Conservation (phyloP, 1,284 basidiomycete genomes). For the Mycena sp. region DNA sequence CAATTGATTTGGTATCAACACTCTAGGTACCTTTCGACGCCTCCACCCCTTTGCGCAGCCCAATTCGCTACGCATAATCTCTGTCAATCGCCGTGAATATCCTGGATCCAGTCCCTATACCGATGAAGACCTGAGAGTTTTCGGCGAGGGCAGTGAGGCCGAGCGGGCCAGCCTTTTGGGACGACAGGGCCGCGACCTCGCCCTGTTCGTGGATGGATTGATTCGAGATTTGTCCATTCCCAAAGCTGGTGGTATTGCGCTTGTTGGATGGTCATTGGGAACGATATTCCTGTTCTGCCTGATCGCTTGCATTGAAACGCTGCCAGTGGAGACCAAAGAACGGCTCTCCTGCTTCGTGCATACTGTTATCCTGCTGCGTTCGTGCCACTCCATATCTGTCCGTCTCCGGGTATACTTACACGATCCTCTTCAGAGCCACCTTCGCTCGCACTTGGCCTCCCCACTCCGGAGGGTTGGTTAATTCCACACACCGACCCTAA, state of each 20-base stretch:
- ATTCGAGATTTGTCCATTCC: conserved; percentile 27
- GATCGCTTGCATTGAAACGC: conserved; percentile 12
- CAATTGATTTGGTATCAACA: too few relatives aligned
- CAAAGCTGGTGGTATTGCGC: conserved; percentile 21
- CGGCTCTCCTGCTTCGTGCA: conserved; percentile 15
- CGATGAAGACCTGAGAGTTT: conserved; percentile 23
- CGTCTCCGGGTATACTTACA: background rate
- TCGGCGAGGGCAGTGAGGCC: conserved; percentile 19
- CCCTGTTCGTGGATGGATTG: conserved; percentile 30
- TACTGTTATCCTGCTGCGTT: conserved; percentile 22
- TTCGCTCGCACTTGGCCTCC: conserved; percentile 16
- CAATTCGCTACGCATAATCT: conserved; percentile 31
- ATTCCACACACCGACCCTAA: conserved; percentile 24
- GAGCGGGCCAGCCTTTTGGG: conserved; percentile 26
- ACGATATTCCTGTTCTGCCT: conserved; percentile 14
- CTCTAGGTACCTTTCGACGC: conserved; percentile 31
- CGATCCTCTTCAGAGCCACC: conserved; percentile 11
- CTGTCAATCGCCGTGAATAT: conserved; percentile 36
- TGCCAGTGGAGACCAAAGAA: conserved; percentile 4
- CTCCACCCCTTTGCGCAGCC: conserved; percentile 25
- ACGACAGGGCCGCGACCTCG: conserved; percentile 31
- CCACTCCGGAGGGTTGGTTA: conserved; percentile 1
- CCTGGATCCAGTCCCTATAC: conserved; percentile 35
- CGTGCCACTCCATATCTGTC: background rate
- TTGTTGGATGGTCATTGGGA: conserved; percentile 26